phyloP scores from a whole-genome alignment of 2,329 filamentous ascomycete species.

The Byssoonygena ceratinophila region DNA sequence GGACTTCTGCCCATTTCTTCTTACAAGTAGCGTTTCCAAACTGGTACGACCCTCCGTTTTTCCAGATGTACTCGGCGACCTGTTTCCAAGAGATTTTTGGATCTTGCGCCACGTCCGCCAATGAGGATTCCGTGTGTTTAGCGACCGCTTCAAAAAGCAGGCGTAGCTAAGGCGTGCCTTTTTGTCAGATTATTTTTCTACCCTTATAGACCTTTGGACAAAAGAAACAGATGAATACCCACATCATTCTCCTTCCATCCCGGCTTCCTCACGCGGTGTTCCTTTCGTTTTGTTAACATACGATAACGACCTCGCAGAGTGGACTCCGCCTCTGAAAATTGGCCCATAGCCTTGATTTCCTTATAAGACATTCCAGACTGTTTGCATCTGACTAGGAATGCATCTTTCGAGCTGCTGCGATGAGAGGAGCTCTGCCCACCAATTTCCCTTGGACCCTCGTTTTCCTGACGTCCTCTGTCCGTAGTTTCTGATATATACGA shows the following conservation, averaged over 20 bases:
- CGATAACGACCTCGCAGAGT: conserved; percentile 40
- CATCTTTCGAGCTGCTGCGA: conserved; percentile 26
- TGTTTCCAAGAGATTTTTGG: conserved; percentile 50
- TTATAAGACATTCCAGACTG: conserved; percentile 37
- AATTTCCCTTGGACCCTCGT: background rate
- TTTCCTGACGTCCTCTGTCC: background rate
- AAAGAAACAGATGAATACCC: conserved; percentile 19
- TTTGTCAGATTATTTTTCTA: background rate
- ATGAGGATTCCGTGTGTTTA: conserved; percentile 18
- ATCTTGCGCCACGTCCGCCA: conserved; percentile 14
- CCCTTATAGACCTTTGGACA: background rate
- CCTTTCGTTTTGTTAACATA: conserved; percentile 38
- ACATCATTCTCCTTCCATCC: conserved; percentile 37
- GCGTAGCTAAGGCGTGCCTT: conserved; percentile 24
- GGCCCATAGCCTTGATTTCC: conserved; percentile 36
- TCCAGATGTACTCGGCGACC: conserved; percentile 44
- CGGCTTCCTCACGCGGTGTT: conserved; percentile 38
- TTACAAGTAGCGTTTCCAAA: conserved; percentile 54
- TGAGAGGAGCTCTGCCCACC: conserved; percentile 4
- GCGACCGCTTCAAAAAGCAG: conserved; percentile 34
- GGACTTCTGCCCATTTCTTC: conserved; percentile 49
- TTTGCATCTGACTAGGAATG: conserved; percentile 34
- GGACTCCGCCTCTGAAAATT: conserved; percentile 39
- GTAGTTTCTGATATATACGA: background rate
- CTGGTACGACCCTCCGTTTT: conserved; percentile 46